phyloP scores from a whole-genome alignment of 257 asterid genomes.

The Knoxia roxburghii region DNA sequence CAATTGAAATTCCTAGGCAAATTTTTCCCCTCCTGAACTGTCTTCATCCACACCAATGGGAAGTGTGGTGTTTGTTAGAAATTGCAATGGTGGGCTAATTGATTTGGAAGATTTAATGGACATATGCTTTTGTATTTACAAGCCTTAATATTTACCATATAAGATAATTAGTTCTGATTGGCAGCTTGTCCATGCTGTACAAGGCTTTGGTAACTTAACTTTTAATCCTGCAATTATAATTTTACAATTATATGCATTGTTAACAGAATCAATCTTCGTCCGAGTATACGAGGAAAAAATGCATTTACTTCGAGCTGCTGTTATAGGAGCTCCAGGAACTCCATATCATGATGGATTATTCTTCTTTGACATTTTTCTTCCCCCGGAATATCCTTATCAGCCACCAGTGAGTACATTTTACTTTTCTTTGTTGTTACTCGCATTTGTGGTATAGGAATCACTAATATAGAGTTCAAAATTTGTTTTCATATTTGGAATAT shows the following conservation, averaged over 20 bases:
- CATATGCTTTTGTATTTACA: neutral
- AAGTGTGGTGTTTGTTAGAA: neutral
- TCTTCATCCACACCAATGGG: neutral
- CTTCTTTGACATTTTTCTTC: conserved; percentile 79
- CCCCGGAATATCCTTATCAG: conserved; percentile 74
- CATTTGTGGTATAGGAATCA: neutral
- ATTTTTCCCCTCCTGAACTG: neutral
- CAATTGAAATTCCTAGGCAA: neutral
- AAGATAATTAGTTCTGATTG: neutral
- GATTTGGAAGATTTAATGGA: neutral
- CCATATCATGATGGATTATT: conserved; percentile 93
- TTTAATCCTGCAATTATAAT: neutral
- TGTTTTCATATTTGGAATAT: neutral
- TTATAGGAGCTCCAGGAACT: conserved; percentile 76
- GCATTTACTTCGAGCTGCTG: conserved; percentile 76
- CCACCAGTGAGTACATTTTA: conserved; percentile 70
- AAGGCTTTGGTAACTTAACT: neutral
- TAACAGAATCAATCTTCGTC: conserved; percentile 65
- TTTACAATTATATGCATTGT: neutral
- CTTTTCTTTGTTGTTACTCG: neutral
- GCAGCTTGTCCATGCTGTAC: neutral
- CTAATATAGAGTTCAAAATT: neutral
- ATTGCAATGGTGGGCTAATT: neutral
- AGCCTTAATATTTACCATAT: neutral
- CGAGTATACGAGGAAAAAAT: conserved; percentile 79